Evolutionary conservation across 2,329 filamentous ascomycete species (phyloP).

Genomic region (Stachybotrys chartarum): DNA sequence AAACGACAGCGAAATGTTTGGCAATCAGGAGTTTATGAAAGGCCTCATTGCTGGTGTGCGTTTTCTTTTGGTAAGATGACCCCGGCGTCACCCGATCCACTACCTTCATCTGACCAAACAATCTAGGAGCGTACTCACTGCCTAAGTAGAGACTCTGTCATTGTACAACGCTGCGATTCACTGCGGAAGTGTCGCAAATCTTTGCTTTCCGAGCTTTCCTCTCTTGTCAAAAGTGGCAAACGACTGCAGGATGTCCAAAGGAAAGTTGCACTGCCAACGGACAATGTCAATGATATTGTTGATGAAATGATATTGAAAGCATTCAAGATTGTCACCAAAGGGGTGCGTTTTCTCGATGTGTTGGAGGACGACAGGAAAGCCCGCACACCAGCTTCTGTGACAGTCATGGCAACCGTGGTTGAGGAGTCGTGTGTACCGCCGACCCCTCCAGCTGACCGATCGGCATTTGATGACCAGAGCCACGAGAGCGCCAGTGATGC

Average conservation of each 20-base stretch:
- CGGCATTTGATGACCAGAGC: slow-evolving; percentile 36
- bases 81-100: neutral
- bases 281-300: slow-evolving; percentile 62
- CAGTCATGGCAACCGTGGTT: slow-evolving; percentile 51
- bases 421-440: slow-evolving; percentile 54
- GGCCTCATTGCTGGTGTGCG: slow-evolving; percentile 90
- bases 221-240: slow-evolving; percentile 84
- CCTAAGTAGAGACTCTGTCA: slow-evolving; percentile 69
- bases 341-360: slow-evolving; percentile 82
- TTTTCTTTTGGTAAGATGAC: slow-evolving; percentile 67
- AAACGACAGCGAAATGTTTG: slow-evolving; percentile 71
- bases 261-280: slow-evolving; percentile 29
- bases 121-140: slow-evolving; percentile 78
- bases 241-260: slow-evolving; percentile 68
- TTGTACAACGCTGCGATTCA: slow-evolving; percentile 68
- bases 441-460: slow-evolving; percentile 55
- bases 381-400: slow-evolving; percentile 45
- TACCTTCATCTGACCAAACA: neutral
- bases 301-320: slow-evolving; percentile 92
- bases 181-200: slow-evolving; percentile 79
- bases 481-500: slow-evolving; percentile 25
- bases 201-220: slow-evolving; percentile 80
- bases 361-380: slow-evolving; percentile 58
- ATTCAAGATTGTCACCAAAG: slow-evolving; percentile 88
- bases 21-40: slow-evolving; percentile 89